phyloP scores from a whole-genome alignment of 164 flowering plant species.

The Platanus orientalis region DNA sequence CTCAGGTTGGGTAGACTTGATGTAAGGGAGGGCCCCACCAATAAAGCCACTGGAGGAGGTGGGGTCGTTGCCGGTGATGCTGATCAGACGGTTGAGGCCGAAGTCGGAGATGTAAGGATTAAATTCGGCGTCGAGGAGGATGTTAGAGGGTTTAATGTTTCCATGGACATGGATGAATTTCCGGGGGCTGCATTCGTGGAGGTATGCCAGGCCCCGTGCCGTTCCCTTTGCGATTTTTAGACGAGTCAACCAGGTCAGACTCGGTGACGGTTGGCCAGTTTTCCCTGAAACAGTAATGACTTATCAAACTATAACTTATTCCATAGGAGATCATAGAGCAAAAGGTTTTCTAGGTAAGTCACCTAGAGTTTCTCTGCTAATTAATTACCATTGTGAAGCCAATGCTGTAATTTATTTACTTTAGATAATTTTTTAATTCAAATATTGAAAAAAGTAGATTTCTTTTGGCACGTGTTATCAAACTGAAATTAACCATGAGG shows the following conservation, averaged over 20 bases:
- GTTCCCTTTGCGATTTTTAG: slow-evolving; percentile 69
- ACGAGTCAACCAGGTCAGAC: slow-evolving; percentile 70
- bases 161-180: slow-evolving; percentile 93
- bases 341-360: no score
- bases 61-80: slow-evolving; percentile 54
- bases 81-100: slow-evolving; percentile 70
- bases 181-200: slow-evolving; percentile 87
- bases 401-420: no score
- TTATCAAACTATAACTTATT: no score
- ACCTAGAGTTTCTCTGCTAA: no score
- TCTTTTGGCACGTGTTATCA: no score
- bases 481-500: no score
- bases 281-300: slow-evolving; percentile 70
- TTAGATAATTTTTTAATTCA: no score
- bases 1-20: slow-evolving; percentile 42
- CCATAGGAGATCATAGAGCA: no score
- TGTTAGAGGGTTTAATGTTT: slow-evolving; percentile 86
- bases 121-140: slow-evolving; percentile 73
- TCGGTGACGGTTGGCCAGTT: slow-evolving; percentile 47
- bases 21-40: slow-evolving; percentile 67
- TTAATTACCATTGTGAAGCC: no score
- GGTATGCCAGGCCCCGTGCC: slow-evolving; percentile 79
- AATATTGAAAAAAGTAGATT: no score
- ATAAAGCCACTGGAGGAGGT: slow-evolving; percentile 58
- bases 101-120: slow-evolving; percentile 79